phyloP scores from a whole-genome alignment of 2,329 filamentous ascomycete genomes.

The Aspergillus sergii region DNA sequence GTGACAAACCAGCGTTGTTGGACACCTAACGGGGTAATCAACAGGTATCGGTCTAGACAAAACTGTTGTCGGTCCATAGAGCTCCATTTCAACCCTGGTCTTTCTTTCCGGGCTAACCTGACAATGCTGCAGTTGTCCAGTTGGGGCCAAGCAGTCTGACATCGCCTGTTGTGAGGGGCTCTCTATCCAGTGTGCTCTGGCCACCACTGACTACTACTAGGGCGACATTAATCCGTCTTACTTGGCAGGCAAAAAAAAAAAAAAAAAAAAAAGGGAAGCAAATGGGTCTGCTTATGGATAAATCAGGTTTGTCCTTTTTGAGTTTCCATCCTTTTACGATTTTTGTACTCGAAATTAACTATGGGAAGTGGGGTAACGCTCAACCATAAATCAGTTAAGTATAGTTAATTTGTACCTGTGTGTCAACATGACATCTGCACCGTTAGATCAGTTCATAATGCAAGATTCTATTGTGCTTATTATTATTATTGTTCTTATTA shows the following conservation, averaged over 20 bases:
- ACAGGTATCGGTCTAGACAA: neutral
- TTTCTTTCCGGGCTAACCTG: conserved; percentile 9
- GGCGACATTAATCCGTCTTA: neutral
- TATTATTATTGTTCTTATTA: neutral
- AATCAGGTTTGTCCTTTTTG: neutral
- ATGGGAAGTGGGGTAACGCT: conserved; percentile 6
- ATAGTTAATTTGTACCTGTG: neutral
- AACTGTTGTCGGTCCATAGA: conserved; percentile 9
- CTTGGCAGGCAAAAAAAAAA: neutral
- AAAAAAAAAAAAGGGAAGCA: no score
- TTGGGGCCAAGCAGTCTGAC: conserved; percentile 12
- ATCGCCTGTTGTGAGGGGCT: conserved; percentile 2
- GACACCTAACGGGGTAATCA: neutral
- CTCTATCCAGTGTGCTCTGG: neutral
- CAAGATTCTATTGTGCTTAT: neutral
- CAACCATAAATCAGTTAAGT: neutral
- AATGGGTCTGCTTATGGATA: neutral
- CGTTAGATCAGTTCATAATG: neutral
- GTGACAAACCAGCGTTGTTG: neutral
- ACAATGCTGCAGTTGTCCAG: conserved; percentile 13
- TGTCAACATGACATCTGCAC: neutral
- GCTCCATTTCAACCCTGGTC: neutral
- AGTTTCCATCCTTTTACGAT: neutral
- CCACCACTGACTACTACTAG: neutral
- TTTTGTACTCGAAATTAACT: neutral